phyloP scores from a whole-genome alignment of 768 basidiomycete species.

The Serendipita sp. region DNA sequence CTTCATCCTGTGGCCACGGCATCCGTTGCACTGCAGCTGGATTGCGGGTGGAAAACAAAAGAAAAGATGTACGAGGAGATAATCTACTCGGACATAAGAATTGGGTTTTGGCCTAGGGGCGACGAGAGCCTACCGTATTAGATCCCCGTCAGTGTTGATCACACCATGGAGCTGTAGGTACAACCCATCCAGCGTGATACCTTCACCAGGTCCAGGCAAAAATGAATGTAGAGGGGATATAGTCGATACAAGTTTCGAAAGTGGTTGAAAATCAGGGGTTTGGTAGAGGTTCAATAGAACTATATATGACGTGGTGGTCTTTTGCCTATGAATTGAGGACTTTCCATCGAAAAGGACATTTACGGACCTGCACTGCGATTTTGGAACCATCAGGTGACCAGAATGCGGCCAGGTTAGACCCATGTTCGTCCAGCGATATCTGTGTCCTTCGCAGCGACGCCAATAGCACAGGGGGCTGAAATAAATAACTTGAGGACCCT shows the following conservation, averaged over 20 bases:
- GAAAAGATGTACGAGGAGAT: constrained; percentile 52
- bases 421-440: constrained; percentile 65
- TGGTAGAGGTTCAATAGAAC: constrained; percentile 57
- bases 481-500: background rate
- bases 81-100: constrained; percentile 30
- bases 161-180: constrained; percentile 67
- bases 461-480: constrained; percentile 23
- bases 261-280: constrained; percentile 37
- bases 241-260: constrained; percentile 32
- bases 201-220: constrained; percentile 69
- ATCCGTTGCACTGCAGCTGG: constrained; percentile 71
- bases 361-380: constrained; percentile 62
- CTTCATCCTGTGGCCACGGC: constrained; percentile 47
- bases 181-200: constrained; percentile 48
- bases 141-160: constrained; percentile 55
- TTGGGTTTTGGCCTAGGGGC: constrained; percentile 7
- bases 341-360: background rate
- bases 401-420: constrained; percentile 54
- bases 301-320: constrained; percentile 73
- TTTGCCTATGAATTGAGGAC: constrained; percentile 2
- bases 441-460: constrained; percentile 63
- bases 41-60: constrained; percentile 57
- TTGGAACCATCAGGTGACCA: constrained; percentile 76
- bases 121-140: constrained; percentile 40
- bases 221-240: constrained; percentile 47